phyloP scores from a whole-genome alignment of 805 yeast genomes.

The Candida nanaspora region DNA sequence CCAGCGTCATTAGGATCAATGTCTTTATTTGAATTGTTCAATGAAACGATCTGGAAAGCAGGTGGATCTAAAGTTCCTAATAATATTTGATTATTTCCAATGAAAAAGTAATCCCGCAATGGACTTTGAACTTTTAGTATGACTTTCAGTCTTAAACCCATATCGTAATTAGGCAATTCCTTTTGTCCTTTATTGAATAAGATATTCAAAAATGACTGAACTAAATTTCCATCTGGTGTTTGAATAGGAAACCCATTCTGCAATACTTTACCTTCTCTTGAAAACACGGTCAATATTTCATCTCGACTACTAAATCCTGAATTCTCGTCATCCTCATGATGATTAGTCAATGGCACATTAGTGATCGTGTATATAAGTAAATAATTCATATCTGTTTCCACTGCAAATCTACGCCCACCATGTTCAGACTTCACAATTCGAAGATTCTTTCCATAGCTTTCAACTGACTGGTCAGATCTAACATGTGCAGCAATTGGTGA shows the following conservation, averaged over 20 bases:
- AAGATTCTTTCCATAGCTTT: conserved; percentile 39
- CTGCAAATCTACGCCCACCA: conserved; percentile 32
- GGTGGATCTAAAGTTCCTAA: conserved; percentile 22
- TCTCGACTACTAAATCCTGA: conserved; percentile 4
- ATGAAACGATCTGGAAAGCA: conserved; percentile 26
- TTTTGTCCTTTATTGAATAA: conserved; percentile 15
- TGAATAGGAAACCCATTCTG: conserved; percentile 27
- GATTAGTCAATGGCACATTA: conserved; percentile 16
- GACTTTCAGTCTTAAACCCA: conserved; percentile 25
- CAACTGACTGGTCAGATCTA: conserved; percentile 35
- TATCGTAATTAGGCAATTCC: conserved; percentile 25
- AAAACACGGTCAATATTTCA: conserved; percentile 24
- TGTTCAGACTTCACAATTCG: conserved; percentile 31
- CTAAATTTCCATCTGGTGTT: conserved; percentile 8
- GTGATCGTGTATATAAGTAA: conserved; percentile 36
- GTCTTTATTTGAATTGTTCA: conserved; percentile 10
- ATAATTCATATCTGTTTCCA: conserved; percentile 32
- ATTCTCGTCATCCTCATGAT: conserved; percentile 7
- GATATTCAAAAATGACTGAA: conserved; percentile 20
- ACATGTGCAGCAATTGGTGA: conserved; percentile 42
- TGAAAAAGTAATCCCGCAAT: conserved; percentile 21
- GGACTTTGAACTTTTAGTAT: conserved; percentile 28
- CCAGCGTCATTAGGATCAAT: conserved; percentile 15
- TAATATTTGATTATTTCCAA: conserved; percentile 17
- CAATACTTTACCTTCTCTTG: conserved; percentile 20